These are phyloP conservation scores for Syncephalastrum racemosum DNA, from an alignment of 371 early-diverging fungal species.

Conservation along the genomic window DNA sequence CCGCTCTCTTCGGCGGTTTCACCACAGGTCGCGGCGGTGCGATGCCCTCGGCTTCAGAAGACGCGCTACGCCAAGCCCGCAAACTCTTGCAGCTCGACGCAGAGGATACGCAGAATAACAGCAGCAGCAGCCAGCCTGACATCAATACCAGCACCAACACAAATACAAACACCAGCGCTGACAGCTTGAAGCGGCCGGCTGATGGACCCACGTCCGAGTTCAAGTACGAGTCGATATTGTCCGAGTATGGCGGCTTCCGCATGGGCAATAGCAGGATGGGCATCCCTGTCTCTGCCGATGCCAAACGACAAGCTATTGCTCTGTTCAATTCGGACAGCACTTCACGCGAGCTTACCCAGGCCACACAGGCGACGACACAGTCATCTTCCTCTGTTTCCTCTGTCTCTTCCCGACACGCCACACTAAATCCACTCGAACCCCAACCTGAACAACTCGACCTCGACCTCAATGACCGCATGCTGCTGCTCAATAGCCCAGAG, in stretches of 20 bases:
- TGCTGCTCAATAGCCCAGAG: background rate
- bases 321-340: constrained; percentile 18
- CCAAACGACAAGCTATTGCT: constrained; percentile 26
- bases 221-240: constrained; percentile 22
- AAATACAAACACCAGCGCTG: constrained; percentile 4
- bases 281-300: constrained; percentile 20
- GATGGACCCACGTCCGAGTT: constrained; percentile 6
- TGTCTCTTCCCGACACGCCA: too few species aligned
- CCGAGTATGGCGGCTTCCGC: constrained; percentile 28
- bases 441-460: background rate
- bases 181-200: constrained; percentile 26
- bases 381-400: background rate
- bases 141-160: background rate
- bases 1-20: background rate
- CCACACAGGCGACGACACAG: background rate
- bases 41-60: background rate
- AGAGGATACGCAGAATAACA: background rate
- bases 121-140: background rate
- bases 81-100: background rate
- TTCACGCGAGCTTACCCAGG: constrained; percentile 4
- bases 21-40: constrained; percentile 7
- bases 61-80: constrained; percentile 1
- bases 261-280: constrained; percentile 13
- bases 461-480: background rate
- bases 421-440: too few species aligned